Percentiles rank a stretch among this genome's conserved stretches.
Conservation (phyloP, 176 grass and related monocot genomes). For the Themeda triandra region DNA sequence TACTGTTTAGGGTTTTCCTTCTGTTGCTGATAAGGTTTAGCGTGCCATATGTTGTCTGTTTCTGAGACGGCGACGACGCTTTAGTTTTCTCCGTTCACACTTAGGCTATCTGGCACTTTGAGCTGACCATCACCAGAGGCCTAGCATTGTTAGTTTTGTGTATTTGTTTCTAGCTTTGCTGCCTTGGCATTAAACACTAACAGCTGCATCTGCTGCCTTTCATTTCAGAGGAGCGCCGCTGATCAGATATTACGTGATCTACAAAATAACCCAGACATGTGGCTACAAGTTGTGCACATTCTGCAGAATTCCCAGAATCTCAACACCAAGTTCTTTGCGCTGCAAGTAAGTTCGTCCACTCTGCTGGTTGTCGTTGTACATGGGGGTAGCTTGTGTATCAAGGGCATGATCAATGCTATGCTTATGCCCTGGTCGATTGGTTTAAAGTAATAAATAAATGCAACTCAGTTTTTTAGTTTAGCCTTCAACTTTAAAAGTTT, state of each 20-base stretch:
- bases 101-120: too few species aligned
- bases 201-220: neutral
- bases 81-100: neutral
- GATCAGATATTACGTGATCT: slow-evolving; percentile 91
- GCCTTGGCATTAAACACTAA: neutral
- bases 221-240: slow-evolving; percentile 82
- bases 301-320: slow-evolving; percentile 89
- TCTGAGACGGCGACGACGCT: neutral
- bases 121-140: too few species aligned
- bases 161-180: neutral
- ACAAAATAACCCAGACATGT: slow-evolving; percentile 94
- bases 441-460: neutral
- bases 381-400: neutral
- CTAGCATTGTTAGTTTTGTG: neutral
- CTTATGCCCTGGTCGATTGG: neutral
- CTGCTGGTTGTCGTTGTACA: neutral
- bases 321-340: slow-evolving; percentile 97
- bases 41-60: neutral
- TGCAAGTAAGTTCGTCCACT: slow-evolving; percentile 65
- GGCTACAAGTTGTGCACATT: slow-evolving; percentile 98
- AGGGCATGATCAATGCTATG: neutral
- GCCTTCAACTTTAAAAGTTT: neutral
- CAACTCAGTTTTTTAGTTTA: neutral
- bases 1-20: neutral
- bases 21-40: neutral